Base-by-base conservation (phyloP, 495 filamentous ascomycete genomes). In the Aspergillus carlsbadensis region DNA sequence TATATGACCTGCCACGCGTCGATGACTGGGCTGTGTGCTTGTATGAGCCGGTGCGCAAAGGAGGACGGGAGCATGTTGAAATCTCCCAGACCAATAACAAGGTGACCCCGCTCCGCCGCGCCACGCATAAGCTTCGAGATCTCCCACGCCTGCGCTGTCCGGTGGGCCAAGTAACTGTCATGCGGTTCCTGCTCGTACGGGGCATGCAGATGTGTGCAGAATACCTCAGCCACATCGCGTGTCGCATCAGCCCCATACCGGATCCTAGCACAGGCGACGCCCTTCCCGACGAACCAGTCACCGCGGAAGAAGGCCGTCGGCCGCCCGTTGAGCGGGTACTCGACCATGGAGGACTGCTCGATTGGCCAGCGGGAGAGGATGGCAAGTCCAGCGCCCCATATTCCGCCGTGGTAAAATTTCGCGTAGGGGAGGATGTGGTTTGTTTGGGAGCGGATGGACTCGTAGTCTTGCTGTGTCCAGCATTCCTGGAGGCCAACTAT, bases 291-390 rank as follows among this genome's bases (percentile, higher is more conserved):
- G 57, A 68, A 79, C 90, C 91, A 96, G 71, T 97, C 94, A 5
- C 94, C 94, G 47, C 93, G 80, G 70, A 86, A 96, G 74, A 98
- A 96, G 6, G 92, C 92, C 6, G 90, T 90, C 2, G 94, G 95
- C 15, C 93, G 83, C 17, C 95, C 95, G 68, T 97, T 97, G 20
- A 98, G 77, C n/a, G 93, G 87, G 67, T 97, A 98, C 6, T 76
- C 74, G 61, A 82, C 78, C 90, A 97, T 94, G 65, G 75, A 83
- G 71, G 87, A 93, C 73, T 96, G 90, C 59, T 92, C 90, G 63
- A 98, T 91, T n/a, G 93, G 94, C 91, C 90, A 98, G 80, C 84
- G 83, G 11, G 90, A 95, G n/a, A 98, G 77, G 54, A 98, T 96
- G 15, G 86, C 95, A 24, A 98, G 77, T 3, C 94, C 94, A 35